Conservation (phyloP, 2,329 filamentous ascomycete species). For the Neocatenulostroma microsporum region DNA sequence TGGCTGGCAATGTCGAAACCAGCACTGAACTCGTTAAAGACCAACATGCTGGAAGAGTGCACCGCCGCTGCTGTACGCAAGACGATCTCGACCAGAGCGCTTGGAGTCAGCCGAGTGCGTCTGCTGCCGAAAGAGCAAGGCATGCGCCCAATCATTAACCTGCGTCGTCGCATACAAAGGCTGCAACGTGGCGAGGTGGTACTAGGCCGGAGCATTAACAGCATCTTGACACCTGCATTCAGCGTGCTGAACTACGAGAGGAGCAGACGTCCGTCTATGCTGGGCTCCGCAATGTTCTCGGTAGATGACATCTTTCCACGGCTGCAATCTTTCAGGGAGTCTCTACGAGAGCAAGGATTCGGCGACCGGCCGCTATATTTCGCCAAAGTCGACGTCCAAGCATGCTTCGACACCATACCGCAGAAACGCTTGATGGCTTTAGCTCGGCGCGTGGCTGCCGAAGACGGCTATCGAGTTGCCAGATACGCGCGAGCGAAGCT, state of each 20-base stretch:
- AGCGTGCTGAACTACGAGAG: conserved; percentile 73
- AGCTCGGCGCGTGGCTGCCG: conserved; percentile 49
- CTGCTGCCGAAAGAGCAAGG: conserved; percentile 72
- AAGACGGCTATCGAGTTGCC: conserved; percentile 59
- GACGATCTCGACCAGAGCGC: conserved; percentile 52
- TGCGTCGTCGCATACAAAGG: conserved; percentile 57
- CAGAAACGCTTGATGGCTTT: conserved; percentile 65
- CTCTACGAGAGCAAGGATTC: conserved; percentile 32
- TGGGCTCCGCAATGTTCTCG: conserved; percentile 78
- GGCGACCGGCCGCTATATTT: conserved; percentile 58
- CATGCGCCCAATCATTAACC: conserved; percentile 79
- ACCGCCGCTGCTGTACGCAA: conserved; percentile 48
- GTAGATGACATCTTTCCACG: conserved; percentile 70
- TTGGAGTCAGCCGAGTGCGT: conserved; percentile 73
- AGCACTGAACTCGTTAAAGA: conserved; percentile 58
- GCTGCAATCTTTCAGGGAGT: conserved; percentile 60
- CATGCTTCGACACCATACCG: conserved; percentile 93
- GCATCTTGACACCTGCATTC: conserved; percentile 63
- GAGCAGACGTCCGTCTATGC: conserved; percentile 41
- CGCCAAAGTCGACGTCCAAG: conserved; percentile 83
- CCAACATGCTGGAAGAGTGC: conserved; percentile 71
- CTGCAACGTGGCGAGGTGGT: conserved; percentile 46
- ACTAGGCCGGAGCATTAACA: conserved; percentile 61
- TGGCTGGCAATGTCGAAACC: conserved; percentile 74
- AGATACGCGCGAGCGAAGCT: conserved; percentile 67